Conservation (phyloP, 441 rosid species). For the Adansonia madagascariensis region DNA sequence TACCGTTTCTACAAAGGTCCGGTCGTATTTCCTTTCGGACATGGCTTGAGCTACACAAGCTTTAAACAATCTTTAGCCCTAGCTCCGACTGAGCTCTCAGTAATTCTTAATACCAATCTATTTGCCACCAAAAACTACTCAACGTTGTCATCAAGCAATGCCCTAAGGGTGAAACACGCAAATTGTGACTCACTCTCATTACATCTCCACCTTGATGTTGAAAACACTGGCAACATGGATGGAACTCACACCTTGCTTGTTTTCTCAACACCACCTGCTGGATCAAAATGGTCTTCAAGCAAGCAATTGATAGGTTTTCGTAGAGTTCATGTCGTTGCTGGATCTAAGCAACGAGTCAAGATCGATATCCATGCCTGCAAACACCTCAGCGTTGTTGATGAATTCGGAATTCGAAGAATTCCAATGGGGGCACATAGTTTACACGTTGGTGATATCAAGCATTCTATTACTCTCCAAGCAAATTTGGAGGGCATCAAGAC, state of each 20-base stretch:
- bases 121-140: constrained; percentile 39
- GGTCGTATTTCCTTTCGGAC: constrained; percentile 81
- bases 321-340: constrained; percentile 63
- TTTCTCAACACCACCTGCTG: constrained; percentile 57
- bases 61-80: constrained; percentile 49
- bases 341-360: constrained; percentile 49
- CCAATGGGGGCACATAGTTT: constrained; percentile 75
- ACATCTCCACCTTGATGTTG: constrained; percentile 55
- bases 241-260: constrained; percentile 80
- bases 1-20: constrained; percentile 88
- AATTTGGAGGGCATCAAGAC: constrained; percentile 38
- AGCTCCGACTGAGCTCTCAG: constrained; percentile 46
- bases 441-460: constrained; percentile 81
- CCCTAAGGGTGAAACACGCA: constrained; percentile 53
- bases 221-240: constrained; percentile 63
- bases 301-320: constrained; percentile 74
- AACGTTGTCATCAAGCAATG: constrained; percentile 35
- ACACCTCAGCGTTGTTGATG: constrained; percentile 75
- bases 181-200: constrained; percentile 52
- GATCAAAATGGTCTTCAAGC: constrained; percentile 48
- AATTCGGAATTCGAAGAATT: constrained; percentile 74
- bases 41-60: constrained; percentile 70
- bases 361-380: constrained; percentile 66
- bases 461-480: constrained; percentile 66
- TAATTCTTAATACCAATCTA: constrained; percentile 41